Evolutionary conservation across 177 flowering plant genomes (phyloP).

Genomic region (Tripterygium wilfordii): DNA sequence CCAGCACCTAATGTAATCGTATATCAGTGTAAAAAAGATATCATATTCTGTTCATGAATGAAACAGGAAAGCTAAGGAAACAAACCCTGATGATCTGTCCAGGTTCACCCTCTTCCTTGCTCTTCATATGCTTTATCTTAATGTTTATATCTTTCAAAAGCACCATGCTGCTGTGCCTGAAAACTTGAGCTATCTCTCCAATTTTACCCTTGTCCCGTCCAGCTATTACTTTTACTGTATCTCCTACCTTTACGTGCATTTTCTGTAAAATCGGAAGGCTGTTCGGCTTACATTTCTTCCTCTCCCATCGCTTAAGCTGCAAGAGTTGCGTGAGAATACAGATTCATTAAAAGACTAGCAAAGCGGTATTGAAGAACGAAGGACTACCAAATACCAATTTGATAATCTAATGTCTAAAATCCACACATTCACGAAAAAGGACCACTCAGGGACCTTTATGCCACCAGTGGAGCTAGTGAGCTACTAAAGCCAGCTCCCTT

Average conservation of each 20-base stretch:
- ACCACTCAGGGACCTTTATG: too few species aligned
- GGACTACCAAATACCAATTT: too few species aligned
- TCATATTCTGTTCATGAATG: too few species aligned
- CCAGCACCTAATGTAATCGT: too few species aligned
- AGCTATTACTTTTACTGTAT: conserved; percentile 80
- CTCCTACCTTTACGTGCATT: conserved; percentile 94
- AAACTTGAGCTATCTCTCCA: conserved; percentile 64
- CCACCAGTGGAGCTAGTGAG: too few species aligned
- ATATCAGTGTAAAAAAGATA: too few species aligned
- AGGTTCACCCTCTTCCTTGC: conserved; percentile 71
- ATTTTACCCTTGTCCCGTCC: conserved; percentile 77
- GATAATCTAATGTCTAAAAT: too few species aligned
- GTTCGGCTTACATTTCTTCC: conserved; percentile 89
- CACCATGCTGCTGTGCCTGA: conserved; percentile 83
- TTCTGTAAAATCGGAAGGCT: conserved; percentile 84
- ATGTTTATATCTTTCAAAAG: conserved; percentile 74
- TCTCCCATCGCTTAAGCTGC: conserved; percentile 95
- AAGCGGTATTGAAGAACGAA: too few species aligned
- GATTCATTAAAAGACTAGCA: too few species aligned
- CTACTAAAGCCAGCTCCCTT: too few species aligned
- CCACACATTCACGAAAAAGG: too few species aligned
- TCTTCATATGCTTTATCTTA: conserved; percentile 92
- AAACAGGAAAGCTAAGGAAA: conserved; percentile 7
- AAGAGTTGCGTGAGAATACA: too few species aligned
- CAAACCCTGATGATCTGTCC: conserved; percentile 86